phyloP scores from a whole-genome alignment of 2,329 filamentous ascomycete genomes.

The Hypoxylon sp. region DNA sequence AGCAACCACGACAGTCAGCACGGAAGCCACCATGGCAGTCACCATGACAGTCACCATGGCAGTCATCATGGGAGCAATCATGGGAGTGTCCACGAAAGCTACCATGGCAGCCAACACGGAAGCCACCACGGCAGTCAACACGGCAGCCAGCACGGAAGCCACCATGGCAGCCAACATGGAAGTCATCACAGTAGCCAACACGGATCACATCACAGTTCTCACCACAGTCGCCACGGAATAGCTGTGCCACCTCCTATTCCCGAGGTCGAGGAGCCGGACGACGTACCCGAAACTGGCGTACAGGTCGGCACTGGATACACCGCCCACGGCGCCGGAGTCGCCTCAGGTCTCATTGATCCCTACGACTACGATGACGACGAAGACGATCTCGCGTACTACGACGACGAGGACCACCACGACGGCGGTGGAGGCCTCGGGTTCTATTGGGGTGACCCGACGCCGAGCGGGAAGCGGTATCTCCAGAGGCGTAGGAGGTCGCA shows the following conservation, averaged over 20 bases:
- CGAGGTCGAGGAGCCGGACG: background rate
- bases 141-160: background rate
- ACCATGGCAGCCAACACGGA: background rate
- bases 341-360: background rate
- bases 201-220: background rate
- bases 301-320: background rate
- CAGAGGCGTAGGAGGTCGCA: background rate
- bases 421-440: background rate
- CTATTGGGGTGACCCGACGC: conserved; percentile 3
- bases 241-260: background rate
- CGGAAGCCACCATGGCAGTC: background rate
- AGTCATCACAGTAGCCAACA: background rate
- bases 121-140: background rate
- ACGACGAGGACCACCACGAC: background rate
- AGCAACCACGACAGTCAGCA: background rate
- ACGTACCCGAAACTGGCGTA: background rate
- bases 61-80: background rate
- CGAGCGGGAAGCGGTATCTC: conserved; percentile 2
- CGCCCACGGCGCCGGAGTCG: background rate
- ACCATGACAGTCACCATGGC: background rate
- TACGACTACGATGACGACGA: background rate
- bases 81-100: background rate
- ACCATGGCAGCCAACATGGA: background rate
- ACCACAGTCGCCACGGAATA: background rate
- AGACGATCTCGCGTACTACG: background rate